Evolutionary conservation across 2,329 filamentous ascomycete species (phyloP), one percentile per base, ranked within the genome.

Genomic region (Aureobasidium musti): DNA sequence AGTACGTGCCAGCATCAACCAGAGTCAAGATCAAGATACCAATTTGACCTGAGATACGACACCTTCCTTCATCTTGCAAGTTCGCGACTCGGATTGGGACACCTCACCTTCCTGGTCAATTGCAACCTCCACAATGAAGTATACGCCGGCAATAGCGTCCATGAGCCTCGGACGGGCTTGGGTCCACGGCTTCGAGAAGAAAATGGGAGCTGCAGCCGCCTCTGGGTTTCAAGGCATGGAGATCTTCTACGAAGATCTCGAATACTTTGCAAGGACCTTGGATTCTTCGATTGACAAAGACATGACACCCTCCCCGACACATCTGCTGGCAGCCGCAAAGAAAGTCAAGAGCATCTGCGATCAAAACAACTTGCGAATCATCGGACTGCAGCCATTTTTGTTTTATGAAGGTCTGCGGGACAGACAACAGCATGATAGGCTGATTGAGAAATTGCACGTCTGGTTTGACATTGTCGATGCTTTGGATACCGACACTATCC

Each of bases 121-220:
- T 13, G 10, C 33, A 56, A 7, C 21, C 23, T 33, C 10, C 10
- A 76, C 50, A 2, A 82, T 82, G 80, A 73, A 82, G 69, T 86
- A 82, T 75, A 83, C 82, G 70, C 83, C 89, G 70, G 89, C 83
- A 45, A 92, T 94, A 73, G 87, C 87, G 67, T 90, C 89, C 69
- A 91, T 92, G 83, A 92, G 89, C 57, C 82, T 94, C 1, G 90
- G 91, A 49, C 87, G 89, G 49, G 87, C 86, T 72, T 89, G 88
- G 73, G 86, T 89, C 69, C 91, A 94, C 76, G 80, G 82, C 33
- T 81, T 94, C 26, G 77, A 82, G 1, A 79, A 84, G 73, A 94
- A 92, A 74, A 83, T 94, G 57, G 82, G 87, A 73, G 84, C 87
- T 79, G 90, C 90, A 11, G 80, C 84, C 6, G 80, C 82, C 65